A percentile compares a stretch with the other conserved stretches of the same genome.
Conservation (phyloP, 2,329 filamentous ascomycete species). For the Fusarium caatingaense region DNA sequence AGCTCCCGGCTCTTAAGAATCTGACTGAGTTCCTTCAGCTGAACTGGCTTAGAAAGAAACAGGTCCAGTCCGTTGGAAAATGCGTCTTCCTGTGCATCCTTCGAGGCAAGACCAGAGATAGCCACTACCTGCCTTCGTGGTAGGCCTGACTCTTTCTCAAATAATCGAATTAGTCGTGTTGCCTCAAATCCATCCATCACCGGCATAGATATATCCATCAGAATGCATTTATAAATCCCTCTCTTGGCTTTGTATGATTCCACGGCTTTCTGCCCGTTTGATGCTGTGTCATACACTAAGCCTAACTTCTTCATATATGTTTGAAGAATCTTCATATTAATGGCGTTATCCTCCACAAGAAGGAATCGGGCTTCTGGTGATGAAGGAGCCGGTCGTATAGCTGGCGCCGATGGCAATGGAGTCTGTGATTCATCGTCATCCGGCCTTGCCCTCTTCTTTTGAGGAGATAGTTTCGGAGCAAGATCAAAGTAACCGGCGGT, state of each 20-base stretch:
- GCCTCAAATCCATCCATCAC: conserved; percentile 66
- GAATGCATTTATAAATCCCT: conserved; percentile 47
- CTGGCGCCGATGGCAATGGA: conserved; percentile 1
- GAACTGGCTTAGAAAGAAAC: conserved; percentile 66
- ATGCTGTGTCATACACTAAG: conserved; percentile 44
- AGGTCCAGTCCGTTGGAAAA: conserved; percentile 65
- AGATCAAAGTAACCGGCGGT: conserved; percentile 8
- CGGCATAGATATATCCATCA: conserved; percentile 69
- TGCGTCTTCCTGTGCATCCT: conserved; percentile 63
- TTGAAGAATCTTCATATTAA: conserved; percentile 53
- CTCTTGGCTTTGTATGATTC: conserved; percentile 45
- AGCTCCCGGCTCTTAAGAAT: conserved; percentile 26
- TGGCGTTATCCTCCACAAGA: conserved; percentile 56
- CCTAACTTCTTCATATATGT: conserved; percentile 52
- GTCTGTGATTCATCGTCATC: conserved; percentile 7
- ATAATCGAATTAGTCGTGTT: conserved; percentile 60
- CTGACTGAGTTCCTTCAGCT: conserved; percentile 53
- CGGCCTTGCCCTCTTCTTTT: conserved; percentile 14
- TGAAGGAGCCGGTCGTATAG: not conserved
- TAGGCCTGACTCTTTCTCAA: conserved; percentile 58
- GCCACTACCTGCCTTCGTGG: conserved; percentile 61
- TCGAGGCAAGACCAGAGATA: conserved; percentile 64
- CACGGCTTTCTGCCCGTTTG: conserved; percentile 51
- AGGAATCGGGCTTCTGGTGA: conserved; percentile 41
- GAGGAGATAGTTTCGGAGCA: not conserved